A percentile compares a stretch with the other conserved stretches of the same genome.
Evolutionary conservation across 2,329 filamentous ascomycete genomes (phyloP).

Genomic region (Ophiostoma piceae): DNA sequence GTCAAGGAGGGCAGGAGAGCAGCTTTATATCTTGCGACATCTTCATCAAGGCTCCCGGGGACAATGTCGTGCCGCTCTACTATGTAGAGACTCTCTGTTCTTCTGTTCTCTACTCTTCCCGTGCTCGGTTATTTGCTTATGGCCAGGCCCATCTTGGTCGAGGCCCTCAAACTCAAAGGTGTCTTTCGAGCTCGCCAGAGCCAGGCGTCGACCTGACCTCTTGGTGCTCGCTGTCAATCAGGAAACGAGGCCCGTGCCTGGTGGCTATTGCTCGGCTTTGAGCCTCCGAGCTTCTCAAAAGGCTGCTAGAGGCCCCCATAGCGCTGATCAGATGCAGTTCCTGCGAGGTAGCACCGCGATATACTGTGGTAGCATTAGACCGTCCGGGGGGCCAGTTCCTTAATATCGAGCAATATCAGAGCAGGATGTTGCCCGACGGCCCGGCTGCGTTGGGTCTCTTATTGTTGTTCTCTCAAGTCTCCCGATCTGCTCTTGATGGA

Average conservation of each 20-base stretch:
- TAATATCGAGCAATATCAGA: not conserved
- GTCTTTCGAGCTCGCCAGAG: not conserved
- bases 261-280: not conserved
- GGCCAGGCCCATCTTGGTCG: not conserved
- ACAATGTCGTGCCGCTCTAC: not conserved
- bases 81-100: not conserved
- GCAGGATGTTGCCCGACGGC: not conserved
- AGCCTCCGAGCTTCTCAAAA: slow-evolving; percentile 11
- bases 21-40: not conserved
- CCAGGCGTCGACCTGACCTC: no score
- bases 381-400: not conserved
- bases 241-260: slow-evolving; percentile 35
- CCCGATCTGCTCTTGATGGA: not conserved
- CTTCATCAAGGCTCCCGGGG: no score
- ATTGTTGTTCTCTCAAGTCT: not conserved
- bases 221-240: slow-evolving; percentile 28
- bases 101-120: not conserved
- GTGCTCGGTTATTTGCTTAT: not conserved
- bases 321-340: not conserved
- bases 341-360: not conserved
- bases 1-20: not conserved
- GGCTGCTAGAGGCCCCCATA: not conserved
- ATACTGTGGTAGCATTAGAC: not conserved
- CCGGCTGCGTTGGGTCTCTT: not conserved
- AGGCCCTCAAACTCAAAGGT: not conserved